Base-by-base conservation (phyloP, 352 stramenopile genomes). In the Pythium insidiosum region DNA sequence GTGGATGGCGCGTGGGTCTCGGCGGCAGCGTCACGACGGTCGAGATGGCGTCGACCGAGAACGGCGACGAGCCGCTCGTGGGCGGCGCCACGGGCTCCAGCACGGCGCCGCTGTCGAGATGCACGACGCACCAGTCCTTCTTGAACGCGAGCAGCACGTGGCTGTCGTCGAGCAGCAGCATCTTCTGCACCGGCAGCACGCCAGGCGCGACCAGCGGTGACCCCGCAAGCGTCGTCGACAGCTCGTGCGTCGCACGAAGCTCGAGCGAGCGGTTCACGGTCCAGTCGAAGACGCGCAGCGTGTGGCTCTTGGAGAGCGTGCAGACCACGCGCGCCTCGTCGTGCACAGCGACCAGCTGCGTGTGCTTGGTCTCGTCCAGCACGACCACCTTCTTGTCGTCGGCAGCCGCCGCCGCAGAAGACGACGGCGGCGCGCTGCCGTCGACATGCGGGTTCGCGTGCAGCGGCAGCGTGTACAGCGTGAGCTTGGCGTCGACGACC, bases 251-350 rank as follows among this genome's bases (percentile, higher is more conserved):
- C 7, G 57, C 56, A 6, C 79, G 74, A 7, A 72, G 35, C 31
- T 81, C 63, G 21, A 89, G 58, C 21, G 60, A 41, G 16, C 61
- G 47, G 38, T 71, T 77, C 21, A 64, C 61, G 1, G 66, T 89
- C 76, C 79, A 89, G 61, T 92, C 76, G 45, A 73, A 87, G 23
- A 88, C 66, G 34, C 73, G 72, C 11, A 92, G 47, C n/a, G 43
- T 60, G 30, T 76, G 66, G 38, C 64, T 68, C 63, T 92, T 88
- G 13, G 76, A 63, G 20, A 88, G 31, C 15, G 63, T 60, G 43
- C 53, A 65, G 4, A 89, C 38, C 12, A 73, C 66, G 22, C 75
- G 74, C 9, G 62, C 57, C n/a, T 52, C 35, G 44, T 92, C 76
- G 30, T 86, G 64, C 15, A 53, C 70, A 0, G 73, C 62, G 7